phyloP scores from a whole-genome alignment of 1,139 yeast species.

The Candida glucosophila region DNA sequence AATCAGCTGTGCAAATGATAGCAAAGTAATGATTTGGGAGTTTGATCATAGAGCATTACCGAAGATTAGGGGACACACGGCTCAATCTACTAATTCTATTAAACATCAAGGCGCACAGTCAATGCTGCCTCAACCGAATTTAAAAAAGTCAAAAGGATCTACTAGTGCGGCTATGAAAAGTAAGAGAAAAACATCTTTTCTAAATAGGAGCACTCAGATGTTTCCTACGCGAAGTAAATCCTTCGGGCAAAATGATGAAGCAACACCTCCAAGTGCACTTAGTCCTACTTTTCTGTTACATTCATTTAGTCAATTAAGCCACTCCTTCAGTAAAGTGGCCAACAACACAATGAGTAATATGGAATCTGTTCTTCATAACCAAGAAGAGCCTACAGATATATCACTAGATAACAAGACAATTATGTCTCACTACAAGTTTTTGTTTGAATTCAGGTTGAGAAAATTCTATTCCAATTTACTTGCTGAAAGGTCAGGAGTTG shows the following conservation, averaged over 20 bases:
- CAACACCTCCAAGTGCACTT: conserved; percentile 4
- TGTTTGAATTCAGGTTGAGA: conserved; percentile 26
- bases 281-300: conserved; percentile 3
- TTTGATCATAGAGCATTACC: conserved; percentile 58
- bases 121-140: conserved; percentile 5
- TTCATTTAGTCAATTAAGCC: conserved; percentile 3
- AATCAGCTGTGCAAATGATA: conserved; percentile 66
- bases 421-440: conserved; percentile 24
- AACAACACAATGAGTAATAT: conserved; percentile 6
- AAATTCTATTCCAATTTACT: conserved; percentile 15
- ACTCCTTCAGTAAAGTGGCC: conserved; percentile 3
- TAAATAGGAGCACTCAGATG: conserved; percentile 1
- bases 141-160: conserved; percentile 5
- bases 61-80: conserved; percentile 22
- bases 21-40: conserved; percentile 63
- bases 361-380: conserved; percentile 7
- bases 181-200: neutral
- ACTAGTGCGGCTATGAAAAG: conserved; percentile 1
- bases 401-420: conserved; percentile 16
- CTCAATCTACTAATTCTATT: conserved; percentile 1
- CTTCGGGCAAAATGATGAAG: conserved; percentile 6
- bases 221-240: conserved; percentile 7
- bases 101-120: conserved; percentile 4
- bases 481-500: conserved; percentile 6
- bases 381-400: conserved; percentile 3